phyloP scores from a whole-genome alignment of 2,329 filamentous ascomycete species.

The Aspergillus ibericus region DNA sequence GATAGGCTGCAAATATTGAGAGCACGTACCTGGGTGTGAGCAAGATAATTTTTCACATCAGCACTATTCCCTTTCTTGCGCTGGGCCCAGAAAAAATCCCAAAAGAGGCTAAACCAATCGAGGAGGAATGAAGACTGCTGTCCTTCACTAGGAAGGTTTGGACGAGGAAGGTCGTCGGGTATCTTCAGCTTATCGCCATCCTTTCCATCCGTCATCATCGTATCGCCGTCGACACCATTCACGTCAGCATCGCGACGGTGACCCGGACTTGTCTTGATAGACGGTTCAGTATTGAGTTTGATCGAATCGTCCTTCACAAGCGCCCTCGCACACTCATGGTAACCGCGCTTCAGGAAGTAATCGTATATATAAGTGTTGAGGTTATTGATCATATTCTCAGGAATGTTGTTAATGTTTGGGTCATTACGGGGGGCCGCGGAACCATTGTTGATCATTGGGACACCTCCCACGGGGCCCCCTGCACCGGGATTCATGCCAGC shows the following conservation, averaged over 20 bases:
- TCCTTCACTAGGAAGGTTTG: constrained; percentile 59
- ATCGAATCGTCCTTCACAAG: constrained; percentile 63
- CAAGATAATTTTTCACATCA: constrained; percentile 72
- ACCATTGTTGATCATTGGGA: constrained; percentile 56
- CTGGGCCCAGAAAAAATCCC: constrained; percentile 89
- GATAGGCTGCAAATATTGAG: constrained; percentile 1
- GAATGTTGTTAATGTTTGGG: constrained; percentile 38
- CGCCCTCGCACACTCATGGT: constrained; percentile 79
- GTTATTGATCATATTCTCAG: constrained; percentile 41
- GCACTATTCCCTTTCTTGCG: constrained; percentile 66
- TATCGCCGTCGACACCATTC: constrained; percentile 70
- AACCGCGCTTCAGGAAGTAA: constrained; percentile 78
- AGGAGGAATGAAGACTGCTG: constrained; percentile 79
- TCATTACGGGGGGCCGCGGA: constrained; percentile 46
- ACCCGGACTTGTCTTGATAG: constrained; percentile 68
- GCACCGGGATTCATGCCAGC: constrained; percentile 56
- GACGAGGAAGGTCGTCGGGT: constrained; percentile 73
- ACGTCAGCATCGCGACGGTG: constrained; percentile 68
- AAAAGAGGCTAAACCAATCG: constrained; percentile 97
- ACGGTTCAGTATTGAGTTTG: constrained; percentile 57
- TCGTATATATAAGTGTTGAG: constrained; percentile 69
- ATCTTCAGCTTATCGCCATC: constrained; percentile 72
- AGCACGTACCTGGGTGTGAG: constrained; percentile 71
- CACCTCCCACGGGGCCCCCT: constrained; percentile 58
- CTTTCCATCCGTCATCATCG: constrained; percentile 81